Conservation (phyloP, 1,139 yeast species). For the Saccharomycopsis phalli region DNA sequence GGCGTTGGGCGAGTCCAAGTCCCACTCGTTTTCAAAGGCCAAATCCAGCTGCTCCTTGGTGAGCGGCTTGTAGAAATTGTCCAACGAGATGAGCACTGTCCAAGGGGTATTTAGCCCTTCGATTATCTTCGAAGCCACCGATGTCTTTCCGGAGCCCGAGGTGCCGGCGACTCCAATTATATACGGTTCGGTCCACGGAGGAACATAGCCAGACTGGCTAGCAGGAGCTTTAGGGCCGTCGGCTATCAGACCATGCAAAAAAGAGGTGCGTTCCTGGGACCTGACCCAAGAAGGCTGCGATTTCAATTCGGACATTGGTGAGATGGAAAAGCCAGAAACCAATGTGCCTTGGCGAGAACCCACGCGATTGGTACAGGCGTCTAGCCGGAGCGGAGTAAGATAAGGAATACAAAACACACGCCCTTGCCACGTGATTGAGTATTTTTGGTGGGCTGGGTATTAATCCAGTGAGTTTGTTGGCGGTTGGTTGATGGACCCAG, state of each 20-base stretch:
- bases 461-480: no score
- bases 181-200: conserved; percentile 96
- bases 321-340: no score
- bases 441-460: no score
- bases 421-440: no score
- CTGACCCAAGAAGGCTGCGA: background rate
- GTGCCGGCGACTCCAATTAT: conserved; percentile 93
- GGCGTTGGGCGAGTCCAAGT: conserved; percentile 80
- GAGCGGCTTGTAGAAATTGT: conserved; percentile 80
- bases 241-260: background rate
- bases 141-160: conserved; percentile 93
- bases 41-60: conserved; percentile 45
- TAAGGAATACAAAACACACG: no score
- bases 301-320: no score
- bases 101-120: conserved; percentile 82
- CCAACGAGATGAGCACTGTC: conserved; percentile 88
- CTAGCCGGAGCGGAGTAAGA: no score
- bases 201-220: conserved; percentile 39
- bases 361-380: no score
- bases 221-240: background rate
- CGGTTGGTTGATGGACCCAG: no score
- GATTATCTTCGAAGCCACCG: conserved; percentile 78
- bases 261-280: background rate
- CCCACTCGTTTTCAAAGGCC: conserved; percentile 65
- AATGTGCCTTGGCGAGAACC: no score